A percentile compares a stretch with the other conserved stretches of the same genome.
Evolutionary conservation across 1,139 yeast species (phyloP).

Genomic region (Chernovozyma sophiae-reginae): DNA sequence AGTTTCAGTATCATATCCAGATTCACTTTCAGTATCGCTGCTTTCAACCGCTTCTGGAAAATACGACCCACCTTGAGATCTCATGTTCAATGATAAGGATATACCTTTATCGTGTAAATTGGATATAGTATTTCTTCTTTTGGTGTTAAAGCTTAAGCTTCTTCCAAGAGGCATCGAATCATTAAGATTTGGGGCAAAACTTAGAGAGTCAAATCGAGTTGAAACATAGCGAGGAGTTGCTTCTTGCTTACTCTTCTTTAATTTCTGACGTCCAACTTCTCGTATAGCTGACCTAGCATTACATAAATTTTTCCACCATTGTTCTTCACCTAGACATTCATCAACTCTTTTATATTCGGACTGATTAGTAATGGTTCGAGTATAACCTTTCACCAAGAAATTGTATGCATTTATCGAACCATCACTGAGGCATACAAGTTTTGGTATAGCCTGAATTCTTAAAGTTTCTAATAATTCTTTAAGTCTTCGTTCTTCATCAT

Average conservation of each 20-base stretch:
- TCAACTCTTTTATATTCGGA: slow-evolving; percentile 30
- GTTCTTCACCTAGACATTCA: slow-evolving; percentile 31
- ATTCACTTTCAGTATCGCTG: slow-evolving; percentile 26
- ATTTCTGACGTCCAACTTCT: slow-evolving; percentile 28
- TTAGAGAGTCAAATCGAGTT: slow-evolving; percentile 21
- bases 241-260: slow-evolving; percentile 8
- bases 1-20: slow-evolving; percentile 16
- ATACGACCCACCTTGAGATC: slow-evolving; percentile 40
- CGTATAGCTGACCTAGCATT: slow-evolving; percentile 48
- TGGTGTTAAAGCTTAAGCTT: slow-evolving; percentile 20
- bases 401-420: slow-evolving; percentile 66
- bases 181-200: slow-evolving; percentile 10
- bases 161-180: slow-evolving; percentile 4
- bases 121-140: slow-evolving; percentile 48
- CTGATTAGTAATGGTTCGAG: slow-evolving; percentile 24
- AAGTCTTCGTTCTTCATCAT: slow-evolving; percentile 64
- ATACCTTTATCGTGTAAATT: slow-evolving; percentile 70
- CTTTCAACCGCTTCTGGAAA: slow-evolving; percentile 19
- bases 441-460: slow-evolving; percentile 74
- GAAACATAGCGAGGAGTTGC: slow-evolving; percentile 1
- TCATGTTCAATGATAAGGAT: slow-evolving; percentile 62
- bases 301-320: slow-evolving; percentile 66
- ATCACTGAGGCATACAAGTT: slow-evolving; percentile 63
- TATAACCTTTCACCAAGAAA: slow-evolving; percentile 66
- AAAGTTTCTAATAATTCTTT: slow-evolving; percentile 61